These are phyloP conservation scores for Teratosphaeria epicoccoides DNA, from an alignment of 2,329 filamentous ascomycete species.

Conservation along the genomic window DNA sequence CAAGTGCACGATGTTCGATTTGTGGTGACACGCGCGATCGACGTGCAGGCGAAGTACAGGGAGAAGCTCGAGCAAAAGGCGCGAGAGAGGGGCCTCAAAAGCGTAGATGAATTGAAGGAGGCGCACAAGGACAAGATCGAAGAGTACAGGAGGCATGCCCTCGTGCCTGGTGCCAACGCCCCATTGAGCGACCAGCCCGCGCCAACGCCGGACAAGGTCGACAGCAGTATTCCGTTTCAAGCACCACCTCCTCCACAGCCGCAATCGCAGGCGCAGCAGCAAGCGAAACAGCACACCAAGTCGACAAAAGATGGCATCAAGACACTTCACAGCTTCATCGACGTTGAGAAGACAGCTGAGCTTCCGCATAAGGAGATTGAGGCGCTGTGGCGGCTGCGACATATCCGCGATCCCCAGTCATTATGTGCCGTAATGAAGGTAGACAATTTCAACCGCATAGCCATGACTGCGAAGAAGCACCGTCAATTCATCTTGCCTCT, in stretches of 20 bases:
- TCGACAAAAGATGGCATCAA: constrained; percentile 43
- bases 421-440: constrained; percentile 77
- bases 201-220: constrained; percentile 15
- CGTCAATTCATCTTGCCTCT: constrained; percentile 89
- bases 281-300: constrained; percentile 23
- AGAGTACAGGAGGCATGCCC: constrained; percentile 56
- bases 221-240: constrained; percentile 23
- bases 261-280: constrained; percentile 6
- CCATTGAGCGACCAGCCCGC: constrained; percentile 25
- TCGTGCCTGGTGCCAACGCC: constrained; percentile 42
- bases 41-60: constrained; percentile 71
- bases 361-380: constrained; percentile 76
- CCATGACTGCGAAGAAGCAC: constrained; percentile 57
- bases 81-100: constrained; percentile 54
- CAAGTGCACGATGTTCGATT: constrained; percentile 88
- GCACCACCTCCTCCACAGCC: constrained; percentile 28
- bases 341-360: constrained; percentile 63
- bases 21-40: constrained; percentile 63
- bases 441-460: constrained; percentile 62
- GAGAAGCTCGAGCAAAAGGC: constrained; percentile 78
- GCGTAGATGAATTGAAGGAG: constrained; percentile 65
- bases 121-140: constrained; percentile 79
- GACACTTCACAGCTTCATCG: constrained; percentile 58
- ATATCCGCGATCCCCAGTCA: constrained; percentile 59
- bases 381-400: constrained; percentile 79